These are phyloP conservation scores for Syzygium jambos DNA, from an alignment of 345 rosid genomes.

Conservation along the genomic window DNA sequence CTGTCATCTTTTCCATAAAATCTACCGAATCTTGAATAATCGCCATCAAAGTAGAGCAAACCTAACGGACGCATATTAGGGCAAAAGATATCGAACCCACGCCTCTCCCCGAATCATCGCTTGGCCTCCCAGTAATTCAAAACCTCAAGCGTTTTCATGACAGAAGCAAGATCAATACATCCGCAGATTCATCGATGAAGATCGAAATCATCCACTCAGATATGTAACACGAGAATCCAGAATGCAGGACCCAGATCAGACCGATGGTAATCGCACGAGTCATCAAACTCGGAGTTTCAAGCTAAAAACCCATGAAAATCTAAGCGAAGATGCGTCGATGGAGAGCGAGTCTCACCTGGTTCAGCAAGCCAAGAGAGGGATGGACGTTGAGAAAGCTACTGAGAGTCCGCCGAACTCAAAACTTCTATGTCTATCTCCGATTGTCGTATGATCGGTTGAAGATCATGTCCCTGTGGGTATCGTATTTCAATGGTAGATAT, in stretches of 20 bases:
- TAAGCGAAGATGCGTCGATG: background rate
- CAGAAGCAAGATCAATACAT: background rate
- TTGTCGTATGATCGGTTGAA: background rate
- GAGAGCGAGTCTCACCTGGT: background rate
- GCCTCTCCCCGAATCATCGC: background rate
- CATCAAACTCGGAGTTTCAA: background rate
- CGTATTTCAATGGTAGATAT: background rate
- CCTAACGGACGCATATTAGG: background rate
- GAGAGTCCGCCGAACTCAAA: background rate
- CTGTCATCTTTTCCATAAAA: background rate
- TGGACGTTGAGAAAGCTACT: background rate
- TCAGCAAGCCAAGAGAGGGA: background rate
- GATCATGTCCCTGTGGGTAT: background rate
- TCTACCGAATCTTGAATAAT: background rate
- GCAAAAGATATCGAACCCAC: background rate
- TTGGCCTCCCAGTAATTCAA: background rate
- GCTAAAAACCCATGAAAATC: background rate
- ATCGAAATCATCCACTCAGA: background rate
- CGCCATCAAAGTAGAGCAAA: background rate
- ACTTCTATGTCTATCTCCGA: background rate
- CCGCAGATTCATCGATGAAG: background rate
- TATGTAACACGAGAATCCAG: background rate
- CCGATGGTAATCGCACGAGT: background rate
- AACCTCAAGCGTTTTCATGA: background rate
- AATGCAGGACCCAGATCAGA: background rate